These are phyloP conservation scores for Gastrolobium villosum DNA, from an alignment of 306 rosid species.

Conservation along the genomic window DNA sequence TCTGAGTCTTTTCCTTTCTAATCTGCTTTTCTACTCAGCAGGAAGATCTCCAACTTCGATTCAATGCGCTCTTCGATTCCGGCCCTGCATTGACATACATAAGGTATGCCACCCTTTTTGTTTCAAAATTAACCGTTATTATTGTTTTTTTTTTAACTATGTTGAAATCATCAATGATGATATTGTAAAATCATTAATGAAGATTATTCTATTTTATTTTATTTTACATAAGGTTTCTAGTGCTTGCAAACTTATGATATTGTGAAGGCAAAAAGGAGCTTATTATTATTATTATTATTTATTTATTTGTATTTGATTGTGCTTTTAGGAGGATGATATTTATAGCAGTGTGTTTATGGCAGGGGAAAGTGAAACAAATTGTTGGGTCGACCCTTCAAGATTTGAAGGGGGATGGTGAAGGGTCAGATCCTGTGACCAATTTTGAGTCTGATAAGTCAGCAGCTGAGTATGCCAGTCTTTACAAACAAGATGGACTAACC, in stretches of 20 bases:
- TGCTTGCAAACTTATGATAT: background rate
- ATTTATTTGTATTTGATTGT: background rate
- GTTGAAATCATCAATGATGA: background rate
- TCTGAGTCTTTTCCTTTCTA: background rate
- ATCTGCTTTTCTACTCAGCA: background rate
- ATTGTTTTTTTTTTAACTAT: background rate
- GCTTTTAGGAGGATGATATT: background rate
- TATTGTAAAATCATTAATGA: background rate
- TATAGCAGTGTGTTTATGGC: constrained; percentile 18
- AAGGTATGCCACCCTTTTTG: constrained; percentile 56
- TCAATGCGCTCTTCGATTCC: constrained; percentile 72
- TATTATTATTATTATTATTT: no score
- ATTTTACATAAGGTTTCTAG: background rate
- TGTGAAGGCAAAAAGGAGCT: background rate
- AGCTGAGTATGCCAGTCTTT: constrained; percentile 80
- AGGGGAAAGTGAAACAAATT: constrained; percentile 96
- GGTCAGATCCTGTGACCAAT: constrained; percentile 77
- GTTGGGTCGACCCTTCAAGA: constrained; percentile 94
- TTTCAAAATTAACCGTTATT: background rate
- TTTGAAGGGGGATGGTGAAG: constrained; percentile 62
- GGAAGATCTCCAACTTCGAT: constrained; percentile 53
- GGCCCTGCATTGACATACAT: constrained; percentile 94
- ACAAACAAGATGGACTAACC: constrained; percentile 74
- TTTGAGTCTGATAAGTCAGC: constrained; percentile 92
- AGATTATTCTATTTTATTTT: background rate